Percentiles rank a stretch among this genome's conserved stretches.
Evolutionary conservation across 148 eudicot species (phyloP).

Genomic region (Camellia sinensis): DNA sequence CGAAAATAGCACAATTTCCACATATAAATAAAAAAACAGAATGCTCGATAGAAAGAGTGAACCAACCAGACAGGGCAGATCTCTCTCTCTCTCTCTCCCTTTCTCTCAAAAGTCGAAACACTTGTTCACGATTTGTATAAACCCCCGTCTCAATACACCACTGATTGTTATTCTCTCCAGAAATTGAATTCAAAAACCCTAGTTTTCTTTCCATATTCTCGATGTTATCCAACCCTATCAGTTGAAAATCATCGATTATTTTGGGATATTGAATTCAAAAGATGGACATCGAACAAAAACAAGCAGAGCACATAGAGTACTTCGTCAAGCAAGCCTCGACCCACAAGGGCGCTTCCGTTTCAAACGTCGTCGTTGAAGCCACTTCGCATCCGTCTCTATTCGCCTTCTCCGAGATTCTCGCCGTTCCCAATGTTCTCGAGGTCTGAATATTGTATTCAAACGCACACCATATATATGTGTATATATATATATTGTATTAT

Average conservation of each 20-base stretch:
- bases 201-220: neutral
- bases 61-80: neutral
- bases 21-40: too few relatives aligned
- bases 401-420: constrained; percentile 92
- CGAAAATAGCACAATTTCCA: neutral
- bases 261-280: neutral
- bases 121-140: neutral
- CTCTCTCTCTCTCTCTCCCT: neutral
- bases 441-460: constrained; percentile 19
- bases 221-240: neutral
- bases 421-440: constrained; percentile 66
- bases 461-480: neutral
- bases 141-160: neutral
- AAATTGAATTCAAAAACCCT: neutral
- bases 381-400: constrained; percentile 86
- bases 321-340: constrained; percentile 70
- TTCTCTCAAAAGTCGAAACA: neutral
- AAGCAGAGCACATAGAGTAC: constrained; percentile 79
- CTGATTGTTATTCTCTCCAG: neutral
- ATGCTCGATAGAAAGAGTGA: neutral
- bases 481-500: neutral
- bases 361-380: constrained; percentile 59
- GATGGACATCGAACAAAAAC: constrained; percentile 88
- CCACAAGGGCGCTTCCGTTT: constrained; percentile 52
- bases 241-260: neutral